Evolutionary conservation across 2,329 filamentous ascomycete species (phyloP), one percentile per base, ranked within the genome.

Genomic region (Arthrobotrys pseudoclavata): DNA sequence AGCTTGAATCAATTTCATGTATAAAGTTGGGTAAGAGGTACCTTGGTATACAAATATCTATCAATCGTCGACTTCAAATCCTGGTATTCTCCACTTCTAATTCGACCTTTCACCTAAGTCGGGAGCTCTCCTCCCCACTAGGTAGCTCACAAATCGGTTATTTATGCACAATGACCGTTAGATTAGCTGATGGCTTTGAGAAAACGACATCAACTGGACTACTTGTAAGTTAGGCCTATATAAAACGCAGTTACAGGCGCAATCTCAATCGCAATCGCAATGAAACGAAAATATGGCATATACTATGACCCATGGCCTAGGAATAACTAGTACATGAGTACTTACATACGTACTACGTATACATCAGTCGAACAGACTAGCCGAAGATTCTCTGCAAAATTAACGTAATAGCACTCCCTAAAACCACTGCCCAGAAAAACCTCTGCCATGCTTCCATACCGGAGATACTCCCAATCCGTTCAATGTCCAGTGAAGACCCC

Each of bases 371-470:
- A 53, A 29, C 12, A 26, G 10, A 18, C 34, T 60, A 71, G 24
- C 55, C 68, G 15, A 55, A 71, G 5, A 64, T 22, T 22, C 3
- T 70, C 13, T 48, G 37, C 18, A 70, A 4, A 15, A 42, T 20
- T 18, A 70, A 52, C 57, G 42, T 66, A 47, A 76, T 66, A 26
- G 60, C 42, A 29, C 26, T 7, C 18, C 60, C 60, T 13, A 76
- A 26, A 52, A 67, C 5, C 1, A 53, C 7, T 1, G 71, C 66
- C 66, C 57, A 66, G 12, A 76, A 24, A 26, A 69, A 10, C 40
- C 60, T 45, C 57, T 76, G 66, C 67, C 72, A 70, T 7, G 22
- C 53, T 47, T 76, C 72, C 66, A 70, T 70, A 6, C 72, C 72
- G 12, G 72, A 70, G 15, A 40, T 76, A 13, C 45, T 69, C 3